These are phyloP conservation scores for Saccharomyces hybrid DNA, from an alignment of 1,139 yeast species.

Conservation along the genomic window DNA sequence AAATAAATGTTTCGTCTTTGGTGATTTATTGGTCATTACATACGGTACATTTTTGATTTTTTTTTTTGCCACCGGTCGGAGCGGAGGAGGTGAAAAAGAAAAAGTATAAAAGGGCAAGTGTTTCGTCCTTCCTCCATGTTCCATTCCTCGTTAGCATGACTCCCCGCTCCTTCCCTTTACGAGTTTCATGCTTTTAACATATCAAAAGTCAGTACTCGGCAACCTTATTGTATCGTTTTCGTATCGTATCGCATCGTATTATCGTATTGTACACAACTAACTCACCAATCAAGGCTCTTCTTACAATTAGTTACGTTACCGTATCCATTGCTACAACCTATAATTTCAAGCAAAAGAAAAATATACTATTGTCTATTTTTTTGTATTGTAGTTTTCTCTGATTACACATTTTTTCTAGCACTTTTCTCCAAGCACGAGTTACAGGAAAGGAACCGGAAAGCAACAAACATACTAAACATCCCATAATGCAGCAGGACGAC, in stretches of 20 bases:
- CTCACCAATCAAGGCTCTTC: not conserved
- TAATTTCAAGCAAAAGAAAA: not conserved
- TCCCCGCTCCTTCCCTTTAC: too few relatives aligned
- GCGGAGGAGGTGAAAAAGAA: not conserved
- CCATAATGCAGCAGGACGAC: conserved; percentile 7
- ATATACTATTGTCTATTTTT: not conserved
- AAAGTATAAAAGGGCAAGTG: not conserved
- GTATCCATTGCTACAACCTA: conserved; percentile 1
- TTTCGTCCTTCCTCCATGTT: not conserved
- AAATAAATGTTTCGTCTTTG: not conserved
- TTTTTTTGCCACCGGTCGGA: not conserved
- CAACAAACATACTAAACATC: conserved; percentile 2
- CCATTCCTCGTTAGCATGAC: too few relatives aligned
- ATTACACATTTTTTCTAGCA: not conserved
- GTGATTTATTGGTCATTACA: not conserved
- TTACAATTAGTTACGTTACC: not conserved
- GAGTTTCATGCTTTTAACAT: not conserved
- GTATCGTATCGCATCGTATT: conserved; percentile 1
- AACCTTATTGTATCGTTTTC: not conserved
- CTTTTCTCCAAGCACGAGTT: not conserved
- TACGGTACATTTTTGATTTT: not conserved
- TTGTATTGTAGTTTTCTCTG: conserved; percentile 1
- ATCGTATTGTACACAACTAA: conserved; percentile 1
- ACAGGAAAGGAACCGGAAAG: not conserved
- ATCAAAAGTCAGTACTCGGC: not conserved